phyloP scores from a whole-genome alignment of 2,329 filamentous ascomycete genomes.

The Septoria linicola region DNA sequence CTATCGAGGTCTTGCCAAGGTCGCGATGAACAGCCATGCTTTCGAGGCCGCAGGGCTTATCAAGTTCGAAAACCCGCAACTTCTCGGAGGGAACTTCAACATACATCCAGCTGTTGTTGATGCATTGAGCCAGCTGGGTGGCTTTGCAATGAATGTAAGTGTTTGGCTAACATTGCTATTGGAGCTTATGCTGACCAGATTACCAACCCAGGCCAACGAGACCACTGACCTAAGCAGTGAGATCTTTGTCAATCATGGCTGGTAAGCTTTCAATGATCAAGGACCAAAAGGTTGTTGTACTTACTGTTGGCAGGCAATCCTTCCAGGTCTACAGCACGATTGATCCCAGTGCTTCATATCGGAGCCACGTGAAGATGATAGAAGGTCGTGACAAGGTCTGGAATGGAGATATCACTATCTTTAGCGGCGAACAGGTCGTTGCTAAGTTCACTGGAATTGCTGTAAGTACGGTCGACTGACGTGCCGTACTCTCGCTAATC shows the following conservation, averaged over 20 bases:
- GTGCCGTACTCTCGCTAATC: too few species aligned
- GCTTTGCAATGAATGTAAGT: constrained; percentile 28
- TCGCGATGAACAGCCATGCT: not conserved
- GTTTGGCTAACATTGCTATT: too few species aligned
- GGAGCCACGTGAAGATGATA: not conserved
- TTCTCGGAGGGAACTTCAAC: not conserved
- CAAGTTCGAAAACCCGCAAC: not conserved
- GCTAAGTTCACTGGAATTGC: not conserved
- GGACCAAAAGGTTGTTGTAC: too few species aligned
- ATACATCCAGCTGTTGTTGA: constrained; percentile 37
- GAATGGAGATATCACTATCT: not conserved
- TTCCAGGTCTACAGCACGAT: constrained; percentile 15
- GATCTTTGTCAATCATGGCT: constrained; percentile 40
- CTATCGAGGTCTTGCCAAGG: not conserved
- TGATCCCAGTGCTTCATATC: not conserved
- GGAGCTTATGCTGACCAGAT: too few species aligned
- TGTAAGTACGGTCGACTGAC: too few species aligned
- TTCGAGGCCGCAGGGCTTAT: not conserved
- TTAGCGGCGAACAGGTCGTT: not conserved
- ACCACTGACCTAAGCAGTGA: constrained; percentile 30
- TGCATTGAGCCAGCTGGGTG: constrained; percentile 38
- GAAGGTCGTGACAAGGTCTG: not conserved
- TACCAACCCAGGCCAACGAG: too few species aligned
- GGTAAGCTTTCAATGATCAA: too few species aligned
- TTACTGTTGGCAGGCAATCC: too few species aligned